Percentiles rank a stretch among this genome's conserved stretches.
Evolutionary conservation across 1,284 basidiomycete genomes (phyloP).

Genomic region (Cryptococcus jaspeensis): DNA sequence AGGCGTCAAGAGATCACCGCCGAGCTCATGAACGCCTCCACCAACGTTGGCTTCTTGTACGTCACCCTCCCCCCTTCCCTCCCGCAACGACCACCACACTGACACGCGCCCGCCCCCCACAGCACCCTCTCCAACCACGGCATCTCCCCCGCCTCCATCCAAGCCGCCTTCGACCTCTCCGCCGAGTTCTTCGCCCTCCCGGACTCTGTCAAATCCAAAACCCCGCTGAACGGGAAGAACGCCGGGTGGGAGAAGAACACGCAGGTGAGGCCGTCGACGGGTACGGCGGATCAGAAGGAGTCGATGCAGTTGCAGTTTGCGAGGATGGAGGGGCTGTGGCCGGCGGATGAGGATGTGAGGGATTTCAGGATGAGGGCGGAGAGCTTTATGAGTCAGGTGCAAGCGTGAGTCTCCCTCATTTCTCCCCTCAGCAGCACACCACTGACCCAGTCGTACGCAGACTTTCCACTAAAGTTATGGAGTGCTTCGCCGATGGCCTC

Average conservation of each 20-base stretch:
- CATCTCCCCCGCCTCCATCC: slow-evolving; percentile 21
- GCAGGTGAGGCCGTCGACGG: slow-evolving; percentile 26
- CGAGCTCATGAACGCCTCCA: slow-evolving; percentile 33
- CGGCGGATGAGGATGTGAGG: slow-evolving; percentile 20
- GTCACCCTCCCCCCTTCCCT: slow-evolving; percentile 1
- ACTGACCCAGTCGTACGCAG: slow-evolving; percentile 16
- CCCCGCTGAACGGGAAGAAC: slow-evolving; percentile 27
- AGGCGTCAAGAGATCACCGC: slow-evolving; percentile 28
- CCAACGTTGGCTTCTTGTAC: slow-evolving; percentile 35
- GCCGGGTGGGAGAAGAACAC: slow-evolving; percentile 32
- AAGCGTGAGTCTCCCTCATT: slow-evolving; percentile 21
- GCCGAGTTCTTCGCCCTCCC: slow-evolving; percentile 24
- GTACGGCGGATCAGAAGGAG: slow-evolving; percentile 32
- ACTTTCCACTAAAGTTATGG: slow-evolving; percentile 33
- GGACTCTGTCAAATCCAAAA: slow-evolving; percentile 20
- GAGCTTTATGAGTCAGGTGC: slow-evolving; percentile 30
- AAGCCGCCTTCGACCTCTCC: slow-evolving; percentile 24
- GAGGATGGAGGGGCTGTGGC: slow-evolving; percentile 39
- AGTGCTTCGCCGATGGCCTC: slow-evolving; percentile 35
- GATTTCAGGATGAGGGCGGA: slow-evolving; percentile 22
- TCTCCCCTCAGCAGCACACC: neutral
- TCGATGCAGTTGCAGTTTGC: slow-evolving; percentile 33
- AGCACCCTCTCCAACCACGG: slow-evolving; percentile 27
- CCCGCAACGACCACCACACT: neutral
- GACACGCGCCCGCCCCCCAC: neutral